Base-by-base conservation (phyloP, 345 rosid genomes). In the Ailanthus altissimus region DNA sequence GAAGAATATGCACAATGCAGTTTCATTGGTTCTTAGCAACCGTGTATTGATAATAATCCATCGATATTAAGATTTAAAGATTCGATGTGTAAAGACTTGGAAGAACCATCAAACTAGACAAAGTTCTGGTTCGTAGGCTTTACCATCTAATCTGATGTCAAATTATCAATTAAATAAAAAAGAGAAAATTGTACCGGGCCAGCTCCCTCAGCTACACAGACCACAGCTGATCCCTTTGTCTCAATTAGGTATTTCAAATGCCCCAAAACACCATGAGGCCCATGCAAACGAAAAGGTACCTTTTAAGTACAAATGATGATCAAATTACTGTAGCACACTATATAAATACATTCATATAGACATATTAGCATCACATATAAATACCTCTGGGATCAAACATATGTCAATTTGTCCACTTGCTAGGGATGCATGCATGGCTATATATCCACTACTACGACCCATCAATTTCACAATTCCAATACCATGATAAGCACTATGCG, bases 141-240 rank as follows among this genome's bases (percentile, higher is more conserved):
- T 15, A 50, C 38, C 12, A 75, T 75, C 40, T 36, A 51, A 64
- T 64, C 43, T 20, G 36, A 64, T 25, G 45, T 43, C 62, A 70
- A 64, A 64, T 57, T 26, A 26, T 74, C 20, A 18, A 18, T 56
- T 45, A 25, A 40, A 46, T 1, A 18, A 63, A 64, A 70, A 65
- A 71, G 25, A 67, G 60, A 32, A 43, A 76, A 75, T 32, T 62
- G 21, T 73, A 97, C 98, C 97, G 94, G 99, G 45, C 99, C 99
- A 77, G 99, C 98, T 86, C 99, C 98, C 89, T 97, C 99, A 45
- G 98, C 99, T 64, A 92, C 91, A 87, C 97, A 97, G 80, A 97
- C 84, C 58, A 97, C 99, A 82, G 97, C 98, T 0, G 98, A 97
- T 76, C 99, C 98, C 87, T 97, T 94, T 67, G 92, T 97, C 89